These are phyloP conservation scores for Botryotinia convoluta DNA, from an alignment of 2,329 filamentous ascomycete genomes.

Conservation along the genomic window DNA sequence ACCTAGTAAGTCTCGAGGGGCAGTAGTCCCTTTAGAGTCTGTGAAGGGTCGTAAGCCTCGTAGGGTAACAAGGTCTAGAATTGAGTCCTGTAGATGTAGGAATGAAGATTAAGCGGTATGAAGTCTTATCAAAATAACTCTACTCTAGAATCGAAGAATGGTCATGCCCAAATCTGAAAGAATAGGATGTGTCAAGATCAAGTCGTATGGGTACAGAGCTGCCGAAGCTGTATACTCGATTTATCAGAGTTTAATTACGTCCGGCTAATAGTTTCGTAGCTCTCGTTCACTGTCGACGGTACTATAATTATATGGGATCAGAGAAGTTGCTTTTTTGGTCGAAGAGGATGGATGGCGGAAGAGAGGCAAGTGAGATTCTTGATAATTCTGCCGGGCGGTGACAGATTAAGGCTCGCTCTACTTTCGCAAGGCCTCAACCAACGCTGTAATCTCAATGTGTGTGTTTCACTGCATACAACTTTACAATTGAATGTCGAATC, in stretches of 20 bases:
- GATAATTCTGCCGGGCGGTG: constrained; percentile 6
- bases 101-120: not conserved
- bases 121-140: not conserved
- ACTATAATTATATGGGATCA: too few species aligned
- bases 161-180: not conserved
- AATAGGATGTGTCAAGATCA: not conserved
- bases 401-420: not conserved
- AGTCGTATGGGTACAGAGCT: not conserved
- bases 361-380: not conserved
- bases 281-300: not conserved
- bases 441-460: not conserved
- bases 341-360: not conserved
- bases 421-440: not conserved
- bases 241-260: not conserved
- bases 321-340: not conserved
- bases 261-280: not conserved
- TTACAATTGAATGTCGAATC: not conserved
- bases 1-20: not conserved
- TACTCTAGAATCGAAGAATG: not conserved
- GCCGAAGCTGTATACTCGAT: not conserved
- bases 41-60: not conserved
- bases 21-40: not conserved
- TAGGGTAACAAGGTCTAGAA: not conserved
- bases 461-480: not conserved
- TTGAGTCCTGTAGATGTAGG: too few species aligned